Conservation (phyloP, 345 rosid genomes). For the Sonneratia alba region DNA sequence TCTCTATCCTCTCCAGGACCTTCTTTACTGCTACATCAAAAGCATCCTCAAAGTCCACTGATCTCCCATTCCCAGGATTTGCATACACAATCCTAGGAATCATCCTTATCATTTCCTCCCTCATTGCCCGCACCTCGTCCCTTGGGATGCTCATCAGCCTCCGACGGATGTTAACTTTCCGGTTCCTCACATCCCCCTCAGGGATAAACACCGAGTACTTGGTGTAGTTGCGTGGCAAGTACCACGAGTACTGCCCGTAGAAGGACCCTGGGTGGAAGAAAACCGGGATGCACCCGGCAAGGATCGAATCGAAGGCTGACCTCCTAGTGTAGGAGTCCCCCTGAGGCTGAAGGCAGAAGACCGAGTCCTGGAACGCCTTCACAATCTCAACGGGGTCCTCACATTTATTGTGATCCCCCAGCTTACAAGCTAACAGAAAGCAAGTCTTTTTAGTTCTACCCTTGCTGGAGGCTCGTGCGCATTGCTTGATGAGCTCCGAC, state of each 20-base stretch:
- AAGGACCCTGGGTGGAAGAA: slow-evolving; percentile 50
- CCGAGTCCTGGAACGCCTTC: slow-evolving; percentile 27
- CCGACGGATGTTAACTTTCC: slow-evolving; percentile 17
- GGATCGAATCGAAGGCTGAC: slow-evolving; percentile 48
- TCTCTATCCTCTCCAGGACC: slow-evolving; percentile 22
- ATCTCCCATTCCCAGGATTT: slow-evolving; percentile 16
- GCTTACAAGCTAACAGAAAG: slow-evolving; percentile 31
- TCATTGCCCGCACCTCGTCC: slow-evolving; percentile 22
- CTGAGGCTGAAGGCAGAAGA: slow-evolving; percentile 47
- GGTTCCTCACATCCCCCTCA: slow-evolving; percentile 15
- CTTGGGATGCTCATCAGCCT: slow-evolving; percentile 20
- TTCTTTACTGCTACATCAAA: slow-evolving; percentile 35
- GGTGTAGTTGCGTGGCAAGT: slow-evolving; percentile 24
- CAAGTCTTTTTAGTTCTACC: slow-evolving; percentile 7
- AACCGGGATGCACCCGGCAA: slow-evolving; percentile 55
- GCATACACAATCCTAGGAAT: slow-evolving; percentile 44
- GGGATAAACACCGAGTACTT: slow-evolving; percentile 43
- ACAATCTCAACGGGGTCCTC: slow-evolving; percentile 33
- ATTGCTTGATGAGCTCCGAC: slow-evolving; percentile 32
- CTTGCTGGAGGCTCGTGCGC: slow-evolving; percentile 15
- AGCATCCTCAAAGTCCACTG: slow-evolving; percentile 33
- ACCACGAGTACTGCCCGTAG: slow-evolving; percentile 45
- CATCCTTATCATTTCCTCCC: slow-evolving; percentile 32
- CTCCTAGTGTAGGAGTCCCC: slow-evolving; percentile 59
- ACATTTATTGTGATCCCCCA: slow-evolving; percentile 17